These are phyloP conservation scores for Pseudozyma thailandica DNA, from an alignment of 1,284 basidiomycete genomes.

Conservation along the genomic window DNA sequence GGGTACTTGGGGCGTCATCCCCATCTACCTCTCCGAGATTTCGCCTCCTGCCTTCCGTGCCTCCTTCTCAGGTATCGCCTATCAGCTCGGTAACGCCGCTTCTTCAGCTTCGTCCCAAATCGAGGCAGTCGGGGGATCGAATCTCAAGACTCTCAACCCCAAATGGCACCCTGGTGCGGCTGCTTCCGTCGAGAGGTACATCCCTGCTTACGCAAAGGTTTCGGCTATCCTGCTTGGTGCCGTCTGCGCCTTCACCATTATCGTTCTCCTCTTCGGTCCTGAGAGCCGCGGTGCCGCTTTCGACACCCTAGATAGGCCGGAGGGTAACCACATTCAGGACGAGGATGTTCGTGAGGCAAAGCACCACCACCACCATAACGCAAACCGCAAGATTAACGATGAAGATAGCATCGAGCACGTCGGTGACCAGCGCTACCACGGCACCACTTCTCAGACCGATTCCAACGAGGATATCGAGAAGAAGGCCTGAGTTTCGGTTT, in stretches of 20 bases:
- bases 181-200: slow-evolving; percentile 67
- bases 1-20: slow-evolving; percentile 75
- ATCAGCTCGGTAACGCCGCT: slow-evolving; percentile 81
- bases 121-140: slow-evolving; percentile 77
- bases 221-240: slow-evolving; percentile 85
- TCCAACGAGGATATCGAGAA: slow-evolving; percentile 28
- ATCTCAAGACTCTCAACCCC: slow-evolving; percentile 54
- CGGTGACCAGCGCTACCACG: slow-evolving; percentile 17
- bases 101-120: slow-evolving; percentile 89
- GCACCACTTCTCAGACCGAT: neutral
- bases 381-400: slow-evolving; percentile 16
- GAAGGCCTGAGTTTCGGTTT: slow-evolving; percentile 14
- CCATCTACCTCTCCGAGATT: slow-evolving; percentile 88
- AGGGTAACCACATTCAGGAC: slow-evolving; percentile 29
- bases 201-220: slow-evolving; percentile 85
- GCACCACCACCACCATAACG: neutral
- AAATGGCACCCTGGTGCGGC: slow-evolving; percentile 34
- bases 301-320: slow-evolving; percentile 70
- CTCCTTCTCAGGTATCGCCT: slow-evolving; percentile 89
- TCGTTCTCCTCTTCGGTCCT: slow-evolving; percentile 58
- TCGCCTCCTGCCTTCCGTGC: slow-evolving; percentile 91
- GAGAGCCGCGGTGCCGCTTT: slow-evolving; percentile 78
- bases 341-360: slow-evolving; percentile 19
- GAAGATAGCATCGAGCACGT: slow-evolving; percentile 47
- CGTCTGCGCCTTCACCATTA: slow-evolving; percentile 68